Evolutionary conservation across 306 rosid species (phyloP).

Genomic region (Quercus variabilis): DNA sequence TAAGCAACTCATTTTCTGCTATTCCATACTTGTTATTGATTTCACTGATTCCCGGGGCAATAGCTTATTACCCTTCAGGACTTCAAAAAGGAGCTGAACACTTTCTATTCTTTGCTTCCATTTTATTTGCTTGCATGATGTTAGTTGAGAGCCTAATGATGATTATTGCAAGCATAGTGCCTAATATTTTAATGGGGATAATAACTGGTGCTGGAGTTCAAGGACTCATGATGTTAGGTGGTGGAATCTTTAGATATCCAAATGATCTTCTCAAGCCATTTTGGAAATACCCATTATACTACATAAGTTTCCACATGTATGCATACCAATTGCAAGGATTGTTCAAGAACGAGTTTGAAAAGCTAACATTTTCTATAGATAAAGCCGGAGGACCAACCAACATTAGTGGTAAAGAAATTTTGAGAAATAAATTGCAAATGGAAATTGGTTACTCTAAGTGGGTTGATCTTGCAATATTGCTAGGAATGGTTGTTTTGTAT

Average conservation of each 20-base stretch:
- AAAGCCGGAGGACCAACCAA: background rate
- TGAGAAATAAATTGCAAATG: constrained; percentile 33
- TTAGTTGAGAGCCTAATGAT: too few species aligned
- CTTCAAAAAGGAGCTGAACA: constrained; percentile 35
- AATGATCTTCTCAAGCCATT: constrained; percentile 33
- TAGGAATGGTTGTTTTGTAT: constrained; percentile 56
- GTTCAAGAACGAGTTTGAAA: constrained; percentile 54
- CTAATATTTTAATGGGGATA: constrained; percentile 37
- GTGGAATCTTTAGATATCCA: constrained; percentile 46
- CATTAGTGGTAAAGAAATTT: constrained; percentile 31
- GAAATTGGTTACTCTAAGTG: constrained; percentile 59
- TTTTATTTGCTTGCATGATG: constrained; percentile 38
- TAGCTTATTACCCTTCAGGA: constrained; percentile 38
- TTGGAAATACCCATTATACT: constrained; percentile 48
- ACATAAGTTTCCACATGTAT: constrained; percentile 44
- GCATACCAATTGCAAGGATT: constrained; percentile 52
- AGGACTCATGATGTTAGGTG: constrained; percentile 40
- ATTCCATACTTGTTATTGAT: too few species aligned
- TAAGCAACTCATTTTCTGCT: too few species aligned
- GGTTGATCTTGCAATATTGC: constrained; percentile 51
- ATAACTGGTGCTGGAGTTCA: constrained; percentile 45
- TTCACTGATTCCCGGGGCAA: constrained; percentile 16
- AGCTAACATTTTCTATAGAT: background rate
- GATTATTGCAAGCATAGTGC: background rate
- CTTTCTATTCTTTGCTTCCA: constrained; percentile 26